Evolutionary conservation across 2,329 filamentous ascomycete genomes (phyloP), one percentile per base, ranked within the genome.

Genomic region (Zymoseptoria brevis): DNA sequence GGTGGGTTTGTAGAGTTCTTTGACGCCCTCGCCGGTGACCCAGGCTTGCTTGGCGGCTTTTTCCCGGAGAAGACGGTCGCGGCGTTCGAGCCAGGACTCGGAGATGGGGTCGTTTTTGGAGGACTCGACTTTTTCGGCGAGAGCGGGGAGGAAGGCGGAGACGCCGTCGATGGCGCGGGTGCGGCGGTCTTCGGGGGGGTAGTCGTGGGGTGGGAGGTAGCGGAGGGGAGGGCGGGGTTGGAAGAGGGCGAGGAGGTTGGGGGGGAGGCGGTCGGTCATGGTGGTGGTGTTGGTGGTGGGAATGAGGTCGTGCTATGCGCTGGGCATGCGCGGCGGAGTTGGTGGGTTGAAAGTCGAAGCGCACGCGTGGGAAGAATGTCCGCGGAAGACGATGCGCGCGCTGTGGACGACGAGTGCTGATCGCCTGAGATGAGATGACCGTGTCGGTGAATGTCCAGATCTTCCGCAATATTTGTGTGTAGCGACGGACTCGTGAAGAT

Each of bases 211-310:
- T 61, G 88, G 87, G 61, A 96, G 85, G 82, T 90, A 97, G 75
- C 91, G 88, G 73, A 97, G 79, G 60, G 93, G 88, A 68, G 94
- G 94, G 61, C 94, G 89, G 73, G 94, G 90, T 77, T 93, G 89
- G 79, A 99, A 99, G 67, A 97, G 89, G 76, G 89, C 89, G 69
- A 97, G 83, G 60, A 97, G 83, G 73, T 96, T 93, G 58, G 89
- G 90, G 60, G 94, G 93, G 19, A 99, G 87, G 77, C 95, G 94
- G 81, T 96, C 93, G 55, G 94, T 97, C 94, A 97, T 99, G 63
- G 68, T 79, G 69, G 56, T n/a, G 48, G 29, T 7, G 26, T 19
- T 35, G 13, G 9, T 41, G 35, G 16, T 26, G 24, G 24, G 2
- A 6, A 5, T 26, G 24, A 51, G 56, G 50, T 58, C 35, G 11